These are phyloP conservation scores for Stemphylium beticola DNA, from an alignment of 2,329 filamentous ascomycete species.

Conservation along the genomic window DNA sequence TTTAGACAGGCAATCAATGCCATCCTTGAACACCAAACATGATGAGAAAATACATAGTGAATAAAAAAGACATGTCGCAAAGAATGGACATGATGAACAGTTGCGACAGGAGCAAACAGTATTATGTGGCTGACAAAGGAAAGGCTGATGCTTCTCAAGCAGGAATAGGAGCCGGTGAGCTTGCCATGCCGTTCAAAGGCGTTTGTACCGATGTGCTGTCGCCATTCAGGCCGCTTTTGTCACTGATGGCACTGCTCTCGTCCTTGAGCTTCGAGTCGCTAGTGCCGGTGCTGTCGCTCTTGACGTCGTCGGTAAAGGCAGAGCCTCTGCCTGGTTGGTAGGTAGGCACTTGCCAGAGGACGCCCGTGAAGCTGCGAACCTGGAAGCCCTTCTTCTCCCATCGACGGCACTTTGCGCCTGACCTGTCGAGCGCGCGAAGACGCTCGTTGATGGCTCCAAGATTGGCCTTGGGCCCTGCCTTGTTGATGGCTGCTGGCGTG, in stretches of 20 bases:
- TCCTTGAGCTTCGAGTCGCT: constrained; percentile 64
- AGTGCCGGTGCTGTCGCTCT: constrained; percentile 61
- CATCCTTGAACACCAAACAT: constrained; percentile 35
- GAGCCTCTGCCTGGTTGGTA: constrained; percentile 76
- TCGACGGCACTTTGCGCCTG: constrained; percentile 87
- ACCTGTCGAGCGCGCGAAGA: constrained; percentile 89
- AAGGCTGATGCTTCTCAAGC: constrained; percentile 7
- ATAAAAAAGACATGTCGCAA: constrained; percentile 17
- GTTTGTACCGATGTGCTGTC: constrained; percentile 55
- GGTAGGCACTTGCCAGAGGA: constrained; percentile 78
- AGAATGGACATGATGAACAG: not conserved
- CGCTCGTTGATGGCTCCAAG: constrained; percentile 97
- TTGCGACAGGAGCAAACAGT: not conserved
- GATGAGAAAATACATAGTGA: constrained; percentile 20
- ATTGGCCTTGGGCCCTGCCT: constrained; percentile 95
- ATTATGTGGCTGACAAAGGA: not conserved
- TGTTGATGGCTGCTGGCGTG: constrained; percentile 65
- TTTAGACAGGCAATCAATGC: constrained; percentile 27
- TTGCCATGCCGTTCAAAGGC: constrained; percentile 52
- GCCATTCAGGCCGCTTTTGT: constrained; percentile 64
- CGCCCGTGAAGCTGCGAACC: constrained; percentile 91
- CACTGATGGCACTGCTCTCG: constrained; percentile 65
- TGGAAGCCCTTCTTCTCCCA: constrained; percentile 85
- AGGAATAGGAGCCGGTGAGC: constrained; percentile 58
- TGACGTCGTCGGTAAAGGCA: constrained; percentile 65